phyloP scores from a whole-genome alignment of 257 asterid species.

The Solanum habrochaites region DNA sequence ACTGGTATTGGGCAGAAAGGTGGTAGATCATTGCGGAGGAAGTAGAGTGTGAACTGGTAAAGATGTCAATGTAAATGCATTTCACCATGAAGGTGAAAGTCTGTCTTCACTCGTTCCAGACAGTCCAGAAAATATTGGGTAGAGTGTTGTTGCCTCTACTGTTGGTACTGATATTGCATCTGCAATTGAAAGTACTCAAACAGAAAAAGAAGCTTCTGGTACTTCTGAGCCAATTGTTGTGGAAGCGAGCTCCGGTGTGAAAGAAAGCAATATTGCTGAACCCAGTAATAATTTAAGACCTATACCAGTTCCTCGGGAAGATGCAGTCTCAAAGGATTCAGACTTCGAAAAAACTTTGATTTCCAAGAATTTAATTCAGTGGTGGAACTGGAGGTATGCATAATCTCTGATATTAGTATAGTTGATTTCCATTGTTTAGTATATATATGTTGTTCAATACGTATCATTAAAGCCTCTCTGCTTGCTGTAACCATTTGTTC shows the following conservation, averaged over 20 bases:
- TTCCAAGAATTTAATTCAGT: slow-evolving; percentile 52
- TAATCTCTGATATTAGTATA: not conserved
- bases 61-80: not conserved
- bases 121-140: slow-evolving; percentile 8
- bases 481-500: not conserved
- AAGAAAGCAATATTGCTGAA: slow-evolving; percentile 12
- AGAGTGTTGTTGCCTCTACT: not conserved
- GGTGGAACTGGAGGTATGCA: slow-evolving; percentile 49
- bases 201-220: slow-evolving; percentile 8
- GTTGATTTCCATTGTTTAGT: not conserved
- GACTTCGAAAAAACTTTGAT: slow-evolving; percentile 33
- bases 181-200: not conserved
- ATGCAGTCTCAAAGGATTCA: slow-evolving; percentile 11
- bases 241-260: slow-evolving; percentile 19
- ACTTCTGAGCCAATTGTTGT: slow-evolving; percentile 10
- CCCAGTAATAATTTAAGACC: slow-evolving; percentile 3
- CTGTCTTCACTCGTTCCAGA: not conserved
- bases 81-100: not conserved
- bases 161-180: slow-evolving; percentile 2
- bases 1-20: slow-evolving; percentile 88
- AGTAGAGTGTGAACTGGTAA: slow-evolving; percentile 18
- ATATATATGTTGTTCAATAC: not conserved
- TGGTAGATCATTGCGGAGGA: slow-evolving; percentile 56
- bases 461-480: not conserved
- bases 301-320: slow-evolving; percentile 14